A percentile compares a stretch with the other conserved stretches of the same genome.
These are phyloP conservation scores for Zygosaccharomyces siamensis DNA, from an alignment of 805 yeast species.

Conservation along the genomic window DNA sequence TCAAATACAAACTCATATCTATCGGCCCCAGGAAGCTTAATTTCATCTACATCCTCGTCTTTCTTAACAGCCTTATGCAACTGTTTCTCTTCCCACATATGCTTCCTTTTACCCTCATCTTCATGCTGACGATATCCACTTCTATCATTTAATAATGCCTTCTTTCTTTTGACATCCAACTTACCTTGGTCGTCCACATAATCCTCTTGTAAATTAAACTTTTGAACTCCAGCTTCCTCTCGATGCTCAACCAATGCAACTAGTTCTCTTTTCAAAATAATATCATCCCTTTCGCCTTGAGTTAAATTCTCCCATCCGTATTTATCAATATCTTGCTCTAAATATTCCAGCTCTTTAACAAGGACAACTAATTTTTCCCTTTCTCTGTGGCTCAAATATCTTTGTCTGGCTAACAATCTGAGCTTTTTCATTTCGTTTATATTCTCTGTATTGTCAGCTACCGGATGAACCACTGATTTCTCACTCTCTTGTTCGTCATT, in stretches of 20 bases:
- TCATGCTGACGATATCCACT: constrained; percentile 9
- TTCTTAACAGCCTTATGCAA: constrained; percentile 25
- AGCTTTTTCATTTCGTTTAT: constrained; percentile 34
- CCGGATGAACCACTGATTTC: not conserved
- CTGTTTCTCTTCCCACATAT: constrained; percentile 35
- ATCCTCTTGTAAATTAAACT: constrained; percentile 55
- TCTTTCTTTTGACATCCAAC: constrained; percentile 51
- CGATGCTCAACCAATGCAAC: constrained; percentile 41
- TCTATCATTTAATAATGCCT: constrained; percentile 43
- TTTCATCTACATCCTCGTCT: constrained; percentile 25
- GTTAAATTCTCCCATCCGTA: constrained; percentile 54
- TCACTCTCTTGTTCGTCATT: not conserved
- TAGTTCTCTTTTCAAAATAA: constrained; percentile 47
- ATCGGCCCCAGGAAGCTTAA: constrained; percentile 29
- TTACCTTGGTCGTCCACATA: constrained; percentile 48
- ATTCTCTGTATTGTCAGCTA: constrained; percentile 8
- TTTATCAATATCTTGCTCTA: constrained; percentile 45
- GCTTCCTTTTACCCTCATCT: constrained; percentile 32
- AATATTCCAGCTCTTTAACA: constrained; percentile 43
- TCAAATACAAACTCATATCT: constrained; percentile 76
- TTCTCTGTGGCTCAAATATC: constrained; percentile 46
- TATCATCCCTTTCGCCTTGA: constrained; percentile 46
- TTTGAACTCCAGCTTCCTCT: constrained; percentile 34
- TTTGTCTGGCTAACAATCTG: constrained; percentile 46
- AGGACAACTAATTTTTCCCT: constrained; percentile 41